Evolutionary conservation across 768 basidiomycete genomes (phyloP).

Genomic region (Termitomyces sp.): DNA sequence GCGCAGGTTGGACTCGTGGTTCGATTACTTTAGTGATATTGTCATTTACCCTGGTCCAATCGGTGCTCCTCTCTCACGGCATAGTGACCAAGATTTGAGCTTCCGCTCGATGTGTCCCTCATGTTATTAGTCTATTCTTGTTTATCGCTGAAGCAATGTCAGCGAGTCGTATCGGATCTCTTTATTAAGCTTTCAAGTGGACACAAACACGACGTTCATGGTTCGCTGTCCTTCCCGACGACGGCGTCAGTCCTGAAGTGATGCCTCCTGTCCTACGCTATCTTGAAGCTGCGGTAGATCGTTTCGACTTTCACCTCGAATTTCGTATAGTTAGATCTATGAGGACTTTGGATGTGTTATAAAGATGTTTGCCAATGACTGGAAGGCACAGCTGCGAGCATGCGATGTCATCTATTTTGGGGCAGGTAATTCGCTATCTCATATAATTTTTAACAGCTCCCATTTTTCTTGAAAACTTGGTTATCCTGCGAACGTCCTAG

Average conservation of each 20-base stretch:
- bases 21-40: slow-evolving; percentile 36
- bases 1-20: slow-evolving; percentile 30
- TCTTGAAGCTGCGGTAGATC: slow-evolving; percentile 39
- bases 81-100: slow-evolving; percentile 19
- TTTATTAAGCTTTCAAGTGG: not conserved
- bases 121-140: not conserved
- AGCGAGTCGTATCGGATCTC: not conserved
- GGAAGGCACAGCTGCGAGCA: slow-evolving; percentile 33
- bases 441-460: not conserved
- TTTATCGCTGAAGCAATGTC: not conserved
- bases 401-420: slow-evolving; percentile 50
- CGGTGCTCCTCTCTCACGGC: slow-evolving; percentile 9
- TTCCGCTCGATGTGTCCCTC: slow-evolving; percentile 29
- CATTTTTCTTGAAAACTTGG: slow-evolving; percentile 30
- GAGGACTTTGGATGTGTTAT: slow-evolving; percentile 45
- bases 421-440: slow-evolving; percentile 24
- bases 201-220: slow-evolving; percentile 5
- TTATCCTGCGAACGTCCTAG: slow-evolving; percentile 45
- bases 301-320: slow-evolving; percentile 42
- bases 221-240: slow-evolving; percentile 47
- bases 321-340: slow-evolving; percentile 44
- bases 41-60: slow-evolving; percentile 32
- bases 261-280: slow-evolving; percentile 45
- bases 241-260: slow-evolving; percentile 53
- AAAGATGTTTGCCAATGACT: slow-evolving; percentile 42